Percentiles rank a stretch among this genome's conserved stretches.
Evolutionary conservation across 257 asterid genomes (phyloP).

Genomic region (Asclepias syriaca): DNA sequence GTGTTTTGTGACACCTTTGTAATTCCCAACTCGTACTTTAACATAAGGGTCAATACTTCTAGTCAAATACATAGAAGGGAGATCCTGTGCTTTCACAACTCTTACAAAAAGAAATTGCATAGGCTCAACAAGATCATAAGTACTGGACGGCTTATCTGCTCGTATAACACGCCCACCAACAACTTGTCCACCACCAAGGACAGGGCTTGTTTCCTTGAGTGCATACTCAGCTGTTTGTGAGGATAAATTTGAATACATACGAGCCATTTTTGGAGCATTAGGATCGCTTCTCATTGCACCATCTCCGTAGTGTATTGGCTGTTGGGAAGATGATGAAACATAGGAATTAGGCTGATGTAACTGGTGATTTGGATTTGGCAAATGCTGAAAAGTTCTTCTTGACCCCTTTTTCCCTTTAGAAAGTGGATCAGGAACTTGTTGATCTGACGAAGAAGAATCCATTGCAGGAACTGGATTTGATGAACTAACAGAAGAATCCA

Average conservation of each 20-base stretch:
- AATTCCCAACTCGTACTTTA: constrained; percentile 84
- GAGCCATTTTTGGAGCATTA: constrained; percentile 36
- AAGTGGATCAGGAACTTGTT: constrained; percentile 18
- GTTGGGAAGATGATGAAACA: constrained; percentile 23
- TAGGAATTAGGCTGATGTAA: constrained; percentile 29
- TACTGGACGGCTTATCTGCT: constrained; percentile 43
- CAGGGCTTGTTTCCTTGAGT: constrained; percentile 74
- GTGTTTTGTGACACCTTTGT: constrained; percentile 74
- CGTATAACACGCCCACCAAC: constrained; percentile 60
- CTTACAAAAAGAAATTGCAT: constrained; percentile 90
- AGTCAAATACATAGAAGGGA: constrained; percentile 59
- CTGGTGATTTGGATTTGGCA: constrained; percentile 39
- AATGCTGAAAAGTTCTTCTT: constrained; percentile 40
- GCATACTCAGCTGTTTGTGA: constrained; percentile 55
- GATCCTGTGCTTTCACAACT: constrained; percentile 74
- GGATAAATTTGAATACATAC: constrained; percentile 40
- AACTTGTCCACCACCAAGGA: constrained; percentile 81
- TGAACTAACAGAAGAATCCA: constrained; percentile 50
- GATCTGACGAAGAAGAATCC: constrained; percentile 39
- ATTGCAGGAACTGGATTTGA: constrained; percentile 39
- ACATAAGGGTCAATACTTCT: constrained; percentile 87
- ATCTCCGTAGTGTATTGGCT: constrained; percentile 30
- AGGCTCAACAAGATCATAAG: constrained; percentile 87
- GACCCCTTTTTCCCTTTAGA: constrained; percentile 36
- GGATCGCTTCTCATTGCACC: constrained; percentile 54